Percentiles rank a stretch among this genome's conserved stretches.
Evolutionary conservation across 305 asterid species (phyloP).

Genomic region (Fraxinus velutina): DNA sequence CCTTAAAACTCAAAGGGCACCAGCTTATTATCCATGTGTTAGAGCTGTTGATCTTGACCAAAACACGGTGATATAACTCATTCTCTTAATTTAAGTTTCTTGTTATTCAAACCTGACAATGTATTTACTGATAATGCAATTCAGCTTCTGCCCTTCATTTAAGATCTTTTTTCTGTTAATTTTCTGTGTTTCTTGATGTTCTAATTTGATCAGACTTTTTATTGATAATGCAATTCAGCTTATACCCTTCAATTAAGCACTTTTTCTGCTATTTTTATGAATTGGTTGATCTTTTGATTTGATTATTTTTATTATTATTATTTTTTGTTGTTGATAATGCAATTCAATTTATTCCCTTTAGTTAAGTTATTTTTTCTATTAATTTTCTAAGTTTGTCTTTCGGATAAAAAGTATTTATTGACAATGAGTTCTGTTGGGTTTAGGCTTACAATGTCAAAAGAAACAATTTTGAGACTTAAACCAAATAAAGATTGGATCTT

Average conservation of each 20-base stretch:
- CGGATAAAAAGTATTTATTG: not conserved
- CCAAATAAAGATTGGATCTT: not conserved
- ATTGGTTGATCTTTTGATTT: too few species aligned
- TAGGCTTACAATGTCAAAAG: not conserved
- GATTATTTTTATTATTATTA: too few species aligned
- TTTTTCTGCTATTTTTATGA: too few species aligned
- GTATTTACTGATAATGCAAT: not conserved
- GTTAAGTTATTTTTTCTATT: not conserved
- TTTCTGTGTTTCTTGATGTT: not conserved
- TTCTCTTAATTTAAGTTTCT: not conserved
- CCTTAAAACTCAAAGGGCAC: slow-evolving; percentile 32
- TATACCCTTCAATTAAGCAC: not conserved
- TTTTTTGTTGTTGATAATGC: too few species aligned
- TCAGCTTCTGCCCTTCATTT: not conserved
- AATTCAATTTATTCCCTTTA: not conserved
- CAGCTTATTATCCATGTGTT: slow-evolving; percentile 60
- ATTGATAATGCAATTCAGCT: not conserved
- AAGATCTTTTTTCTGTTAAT: not conserved
- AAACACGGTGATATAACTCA: slow-evolving; percentile 49
- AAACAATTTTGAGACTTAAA: not conserved
- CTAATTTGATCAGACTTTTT: not conserved
- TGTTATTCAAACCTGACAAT: not conserved
- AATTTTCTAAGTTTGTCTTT: not conserved
- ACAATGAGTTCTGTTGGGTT: not conserved
- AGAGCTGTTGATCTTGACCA: slow-evolving; percentile 85